Evolutionary conservation across 2,329 filamentous ascomycete genomes (phyloP), one percentile per base, ranked within the genome.

Genomic region (Pseudocercospora eumusae): DNA sequence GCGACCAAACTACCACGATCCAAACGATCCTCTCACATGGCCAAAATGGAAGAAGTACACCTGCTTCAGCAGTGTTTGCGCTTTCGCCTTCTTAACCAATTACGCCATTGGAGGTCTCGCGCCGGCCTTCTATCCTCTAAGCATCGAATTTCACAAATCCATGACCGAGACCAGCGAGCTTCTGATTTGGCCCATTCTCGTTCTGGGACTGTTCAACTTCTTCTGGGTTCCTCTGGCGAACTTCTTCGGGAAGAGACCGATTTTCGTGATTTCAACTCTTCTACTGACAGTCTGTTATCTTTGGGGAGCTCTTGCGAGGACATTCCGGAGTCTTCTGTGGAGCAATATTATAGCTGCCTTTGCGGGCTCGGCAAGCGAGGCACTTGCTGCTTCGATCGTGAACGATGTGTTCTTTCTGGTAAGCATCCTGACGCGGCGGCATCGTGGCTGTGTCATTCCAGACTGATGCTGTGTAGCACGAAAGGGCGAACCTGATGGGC

Each of bases 201-300:
- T 81, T 1, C 76, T 83, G 2, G 80, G 81, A 1, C 76, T 80
- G 28, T 81, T 80, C 69, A 83, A 83, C 66, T 83, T 83, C 73
- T 74, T 82, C 67, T 82, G 80, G 80, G 79, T 82, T 4, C 81
- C 81, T 13, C 64, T 82, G 9, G 76, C 79, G 57, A 80, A 78
- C 23, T 79, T 78, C 60, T 78, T 81, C 59, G 81, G 81, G 10
- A 78, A 82, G 64, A 72, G 81, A 4, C 80, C 80, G 0, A 73
- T 81, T 2, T 82, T 82, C 61, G 76, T 82, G 36, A 66, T 79
- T 53, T 75, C 77, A 3, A 75, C 75, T 3, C 66, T 79, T 11
- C 71, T 84, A n/a, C 79, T 81, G 33, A 77, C 77, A 31, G 67
- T 74, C 6, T 76, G 74, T 49, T 81, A 78, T 54, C 76, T 83